These are phyloP conservation scores for Leccinum subgranulosum DNA, from an alignment of 768 basidiomycete species.

Conservation along the genomic window DNA sequence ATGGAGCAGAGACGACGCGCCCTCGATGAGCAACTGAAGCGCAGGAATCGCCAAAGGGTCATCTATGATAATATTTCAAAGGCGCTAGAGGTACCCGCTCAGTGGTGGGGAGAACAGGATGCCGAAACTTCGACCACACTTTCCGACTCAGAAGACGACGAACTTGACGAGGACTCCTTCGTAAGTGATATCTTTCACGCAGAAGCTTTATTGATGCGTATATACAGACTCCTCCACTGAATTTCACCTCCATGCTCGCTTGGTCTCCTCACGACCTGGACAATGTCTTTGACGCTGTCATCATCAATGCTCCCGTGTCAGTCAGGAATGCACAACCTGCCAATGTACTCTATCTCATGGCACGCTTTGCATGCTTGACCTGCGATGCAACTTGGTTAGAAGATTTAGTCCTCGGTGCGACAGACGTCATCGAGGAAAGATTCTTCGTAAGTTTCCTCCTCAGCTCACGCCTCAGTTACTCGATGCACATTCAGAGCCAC, in stretches of 20 bases:
- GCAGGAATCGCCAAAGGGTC: slow-evolving; percentile 48
- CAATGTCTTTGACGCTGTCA: slow-evolving; percentile 75
- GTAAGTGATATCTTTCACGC: slow-evolving; percentile 31
- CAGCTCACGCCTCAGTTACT: slow-evolving; percentile 5
- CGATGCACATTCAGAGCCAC: slow-evolving; percentile 50
- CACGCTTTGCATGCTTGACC: slow-evolving; percentile 89
- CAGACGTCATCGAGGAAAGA: slow-evolving; percentile 87
- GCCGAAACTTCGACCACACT: slow-evolving; percentile 42
- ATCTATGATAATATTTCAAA: slow-evolving; percentile 59
- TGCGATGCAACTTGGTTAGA: slow-evolving; percentile 92
- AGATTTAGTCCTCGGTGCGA: slow-evolving; percentile 86
- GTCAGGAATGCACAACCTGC: slow-evolving; percentile 83
- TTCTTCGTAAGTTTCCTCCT: slow-evolving; percentile 70
- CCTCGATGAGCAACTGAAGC: slow-evolving; percentile 56
- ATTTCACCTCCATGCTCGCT: slow-evolving; percentile 88
- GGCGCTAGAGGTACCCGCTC: slow-evolving; percentile 51
- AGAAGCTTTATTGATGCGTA: slow-evolving; percentile 6
- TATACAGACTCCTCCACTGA: slow-evolving; percentile 63
- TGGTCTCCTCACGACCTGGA: slow-evolving; percentile 82
- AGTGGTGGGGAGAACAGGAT: slow-evolving; percentile 64
- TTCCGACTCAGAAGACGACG: slow-evolving; percentile 49
- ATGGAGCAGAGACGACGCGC: slow-evolving; percentile 66
- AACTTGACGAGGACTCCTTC: slow-evolving; percentile 47
- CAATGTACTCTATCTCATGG: slow-evolving; percentile 85
- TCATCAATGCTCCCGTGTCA: slow-evolving; percentile 69